Percentiles rank a stretch among this genome's conserved stretches.
Evolutionary conservation across 495 filamentous ascomycete genomes (phyloP).

Genomic region (Podospora anserina): DNA sequence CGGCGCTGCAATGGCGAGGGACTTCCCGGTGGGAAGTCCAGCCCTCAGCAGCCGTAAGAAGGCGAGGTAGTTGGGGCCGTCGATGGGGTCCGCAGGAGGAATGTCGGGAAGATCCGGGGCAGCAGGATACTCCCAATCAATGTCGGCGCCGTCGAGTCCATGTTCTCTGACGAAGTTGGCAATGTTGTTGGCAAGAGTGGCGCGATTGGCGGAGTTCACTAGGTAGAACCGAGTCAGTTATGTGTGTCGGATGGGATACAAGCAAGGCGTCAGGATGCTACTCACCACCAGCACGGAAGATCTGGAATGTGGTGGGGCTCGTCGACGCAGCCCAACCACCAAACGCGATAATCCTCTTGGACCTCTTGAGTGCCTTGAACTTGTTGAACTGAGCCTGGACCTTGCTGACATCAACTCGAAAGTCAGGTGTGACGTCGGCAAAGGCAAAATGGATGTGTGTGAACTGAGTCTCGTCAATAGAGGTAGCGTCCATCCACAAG

Average conservation of each 20-base stretch:
- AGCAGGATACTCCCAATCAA: slow-evolving; percentile 47
- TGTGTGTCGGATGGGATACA: neutral
- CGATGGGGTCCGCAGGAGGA: slow-evolving; percentile 16
- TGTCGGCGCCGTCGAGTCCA: slow-evolving; percentile 36
- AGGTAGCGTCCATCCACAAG: slow-evolving; percentile 20
- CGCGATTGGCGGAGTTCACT: slow-evolving; percentile 22
- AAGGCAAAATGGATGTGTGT: slow-evolving; percentile 36
- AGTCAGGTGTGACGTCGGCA: slow-evolving; percentile 20
- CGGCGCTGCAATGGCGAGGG: slow-evolving; percentile 27
- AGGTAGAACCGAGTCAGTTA: slow-evolving; percentile 25
- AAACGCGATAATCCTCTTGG: slow-evolving; percentile 37
- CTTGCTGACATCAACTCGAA: slow-evolving; percentile 11
- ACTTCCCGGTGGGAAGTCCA: slow-evolving; percentile 18
- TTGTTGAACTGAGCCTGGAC: slow-evolving; percentile 21
- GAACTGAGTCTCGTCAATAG: slow-evolving; percentile 28
- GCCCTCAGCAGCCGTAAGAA: slow-evolving; percentile 23
- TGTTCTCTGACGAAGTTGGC: slow-evolving; percentile 29
- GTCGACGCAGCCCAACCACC: slow-evolving; percentile 39
- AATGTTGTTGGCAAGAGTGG: slow-evolving; percentile 28
- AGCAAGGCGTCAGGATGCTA: neutral
- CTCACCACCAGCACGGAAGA: neutral
- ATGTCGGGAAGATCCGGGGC: slow-evolving; percentile 31
- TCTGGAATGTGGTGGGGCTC: slow-evolving; percentile 1
- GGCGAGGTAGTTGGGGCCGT: slow-evolving; percentile 24
- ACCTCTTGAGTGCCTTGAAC: slow-evolving; percentile 21